phyloP scores from a whole-genome alignment of 345 rosid genomes.

The Eucalyptus marginata region DNA sequence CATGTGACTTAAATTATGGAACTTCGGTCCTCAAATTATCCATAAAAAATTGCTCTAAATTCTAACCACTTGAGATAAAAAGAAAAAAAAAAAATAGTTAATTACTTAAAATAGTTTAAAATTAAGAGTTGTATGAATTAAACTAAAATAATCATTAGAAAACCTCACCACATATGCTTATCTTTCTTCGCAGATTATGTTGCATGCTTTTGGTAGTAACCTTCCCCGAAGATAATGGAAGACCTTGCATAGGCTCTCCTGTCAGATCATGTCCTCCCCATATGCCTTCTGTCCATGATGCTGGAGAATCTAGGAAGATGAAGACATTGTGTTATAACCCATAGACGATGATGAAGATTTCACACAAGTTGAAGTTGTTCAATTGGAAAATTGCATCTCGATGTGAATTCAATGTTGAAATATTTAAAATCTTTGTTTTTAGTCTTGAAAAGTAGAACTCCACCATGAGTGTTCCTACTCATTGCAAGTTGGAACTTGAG shows the following conservation, averaged over 20 bases:
- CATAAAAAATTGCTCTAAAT: neutral
- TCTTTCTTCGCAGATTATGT: neutral
- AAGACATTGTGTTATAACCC: neutral
- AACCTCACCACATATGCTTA: too few species aligned
- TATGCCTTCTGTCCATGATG: neutral
- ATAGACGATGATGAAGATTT: neutral
- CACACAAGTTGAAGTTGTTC: neutral
- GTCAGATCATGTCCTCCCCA: neutral
- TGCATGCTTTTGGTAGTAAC: neutral
- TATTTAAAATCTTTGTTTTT: neutral
- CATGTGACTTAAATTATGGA: neutral
- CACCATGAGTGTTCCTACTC: neutral
- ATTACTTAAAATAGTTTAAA: neutral
- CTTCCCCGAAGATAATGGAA: neutral
- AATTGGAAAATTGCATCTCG: neutral
- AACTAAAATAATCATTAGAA: neutral
- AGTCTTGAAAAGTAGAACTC: neutral
- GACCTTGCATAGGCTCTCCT: neutral
- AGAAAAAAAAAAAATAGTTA: neutral
- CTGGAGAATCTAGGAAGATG: neutral
- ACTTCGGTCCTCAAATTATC: neutral
- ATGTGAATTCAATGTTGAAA: neutral
- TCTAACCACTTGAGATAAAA: neutral
- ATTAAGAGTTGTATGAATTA: too few species aligned
- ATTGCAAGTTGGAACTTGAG: neutral